Percentiles rank a stretch among this genome's conserved stretches.
phyloP scores from a whole-genome alignment of 306 rosid genomes.

The Vigna hirtella region DNA sequence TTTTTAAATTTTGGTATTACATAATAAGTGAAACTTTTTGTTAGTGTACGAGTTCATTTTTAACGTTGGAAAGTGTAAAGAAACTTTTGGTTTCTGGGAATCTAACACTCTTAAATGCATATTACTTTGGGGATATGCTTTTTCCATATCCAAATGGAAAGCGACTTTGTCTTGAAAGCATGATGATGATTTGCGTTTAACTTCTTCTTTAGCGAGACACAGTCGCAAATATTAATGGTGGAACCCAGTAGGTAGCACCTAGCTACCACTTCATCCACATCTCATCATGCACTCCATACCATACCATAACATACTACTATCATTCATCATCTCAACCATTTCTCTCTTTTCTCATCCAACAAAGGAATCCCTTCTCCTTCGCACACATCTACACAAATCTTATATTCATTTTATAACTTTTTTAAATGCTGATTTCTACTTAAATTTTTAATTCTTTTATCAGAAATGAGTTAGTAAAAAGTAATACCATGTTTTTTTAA shows the following conservation, averaged over 20 bases:
- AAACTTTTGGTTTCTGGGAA: no score
- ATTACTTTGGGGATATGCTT: neutral
- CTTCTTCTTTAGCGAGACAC: neutral
- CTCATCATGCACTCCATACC: neutral
- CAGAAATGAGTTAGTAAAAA: no score
- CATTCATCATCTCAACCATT: constrained; percentile 8
- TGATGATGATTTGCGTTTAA: neutral
- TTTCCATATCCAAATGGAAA: neutral
- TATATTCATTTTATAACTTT: no score
- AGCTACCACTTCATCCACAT: neutral
- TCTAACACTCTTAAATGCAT: neutral
- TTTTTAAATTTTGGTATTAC: no score
- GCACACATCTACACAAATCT: no score
- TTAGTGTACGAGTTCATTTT: no score
- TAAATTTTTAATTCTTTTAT: no score
- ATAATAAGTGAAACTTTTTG: no score
- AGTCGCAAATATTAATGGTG: neutral
- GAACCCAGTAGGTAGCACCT: neutral
- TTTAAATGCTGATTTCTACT: no score
- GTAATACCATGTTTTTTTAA: no score
- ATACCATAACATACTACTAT: neutral
- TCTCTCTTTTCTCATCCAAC: neutral
- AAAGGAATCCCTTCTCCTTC: neutral
- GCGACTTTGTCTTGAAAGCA: neutral
- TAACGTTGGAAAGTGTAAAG: no score